Evolutionary conservation across 345 rosid species (phyloP).

Genomic region (Viola odorata): DNA sequence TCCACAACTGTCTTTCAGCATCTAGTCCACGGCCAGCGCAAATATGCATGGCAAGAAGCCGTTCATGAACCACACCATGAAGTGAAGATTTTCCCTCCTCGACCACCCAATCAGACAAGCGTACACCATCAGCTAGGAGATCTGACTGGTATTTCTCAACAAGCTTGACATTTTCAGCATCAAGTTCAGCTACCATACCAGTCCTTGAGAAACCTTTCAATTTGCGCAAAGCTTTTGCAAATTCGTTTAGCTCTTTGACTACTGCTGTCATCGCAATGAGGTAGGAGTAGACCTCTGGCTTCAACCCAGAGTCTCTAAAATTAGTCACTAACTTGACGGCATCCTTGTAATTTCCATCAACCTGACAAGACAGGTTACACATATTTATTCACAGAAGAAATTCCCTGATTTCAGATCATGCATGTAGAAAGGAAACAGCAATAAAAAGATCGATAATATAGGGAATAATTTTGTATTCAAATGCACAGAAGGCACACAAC

Average conservation of each 20-base stretch:
- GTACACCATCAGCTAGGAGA: conserved; percentile 56
- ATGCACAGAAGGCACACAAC: too few species aligned
- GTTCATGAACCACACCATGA: conserved; percentile 65
- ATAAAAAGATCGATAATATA: too few species aligned
- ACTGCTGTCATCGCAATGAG: conserved; percentile 89
- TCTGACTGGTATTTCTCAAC: conserved; percentile 65
- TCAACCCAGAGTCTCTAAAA: conserved; percentile 63
- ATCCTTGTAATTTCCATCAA: conserved; percentile 70
- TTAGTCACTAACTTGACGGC: conserved; percentile 61
- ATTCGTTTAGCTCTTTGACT: conserved; percentile 80
- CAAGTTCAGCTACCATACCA: conserved; percentile 56
- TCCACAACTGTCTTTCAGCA: conserved; percentile 88
- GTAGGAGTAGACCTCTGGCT: conserved; percentile 80
- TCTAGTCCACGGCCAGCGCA: conserved; percentile 80
- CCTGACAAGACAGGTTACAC: conserved; percentile 35
- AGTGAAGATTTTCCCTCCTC: conserved; percentile 57
- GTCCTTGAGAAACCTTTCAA: conserved; percentile 55
- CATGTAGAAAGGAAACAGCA: too few species aligned
- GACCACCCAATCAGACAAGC: conserved; percentile 64
- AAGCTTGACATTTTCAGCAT: conserved; percentile 41
- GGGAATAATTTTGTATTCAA: too few species aligned
- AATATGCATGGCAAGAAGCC: conserved; percentile 84
- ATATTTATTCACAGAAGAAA: too few species aligned
- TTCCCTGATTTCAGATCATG: too few species aligned
- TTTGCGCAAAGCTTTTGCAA: conserved; percentile 66